Conservation (phyloP, 768 basidiomycete species). For the Cystofilobasidium capitatum region DNA sequence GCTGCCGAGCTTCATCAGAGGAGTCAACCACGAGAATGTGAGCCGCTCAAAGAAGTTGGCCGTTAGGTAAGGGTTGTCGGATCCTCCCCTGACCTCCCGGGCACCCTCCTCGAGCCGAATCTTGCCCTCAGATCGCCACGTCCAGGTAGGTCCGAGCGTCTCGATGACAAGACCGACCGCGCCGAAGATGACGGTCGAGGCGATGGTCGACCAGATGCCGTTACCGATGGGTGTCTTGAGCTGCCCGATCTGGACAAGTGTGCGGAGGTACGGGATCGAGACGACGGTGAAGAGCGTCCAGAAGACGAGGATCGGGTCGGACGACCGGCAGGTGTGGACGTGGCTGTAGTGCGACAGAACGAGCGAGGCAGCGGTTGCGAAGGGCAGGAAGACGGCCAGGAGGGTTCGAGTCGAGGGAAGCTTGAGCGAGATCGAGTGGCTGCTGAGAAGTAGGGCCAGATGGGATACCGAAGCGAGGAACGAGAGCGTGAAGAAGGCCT, state of each 20-base stretch:
- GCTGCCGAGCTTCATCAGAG: slow-evolving; percentile 42
- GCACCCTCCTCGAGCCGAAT: slow-evolving; percentile 26
- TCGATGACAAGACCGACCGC: slow-evolving; percentile 57
- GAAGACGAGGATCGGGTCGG: slow-evolving; percentile 64
- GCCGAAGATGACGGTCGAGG: slow-evolving; percentile 37
- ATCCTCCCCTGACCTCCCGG: not conserved
- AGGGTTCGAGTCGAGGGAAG: slow-evolving; percentile 51
- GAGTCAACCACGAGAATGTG: slow-evolving; percentile 80
- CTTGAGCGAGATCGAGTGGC: slow-evolving; percentile 44
- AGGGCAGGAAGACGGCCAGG: slow-evolving; percentile 42
- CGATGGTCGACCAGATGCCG: slow-evolving; percentile 32
- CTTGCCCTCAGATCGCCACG: slow-evolving; percentile 10
- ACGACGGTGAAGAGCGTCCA: slow-evolving; percentile 60
- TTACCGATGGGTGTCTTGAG: slow-evolving; percentile 29
- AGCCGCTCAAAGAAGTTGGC: slow-evolving; percentile 31
- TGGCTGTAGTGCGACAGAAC: slow-evolving; percentile 59
- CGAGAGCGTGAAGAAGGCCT: slow-evolving; percentile 28
- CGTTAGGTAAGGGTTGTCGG: slow-evolving; percentile 24
- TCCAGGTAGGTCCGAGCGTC: slow-evolving; percentile 54
- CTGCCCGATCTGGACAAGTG: slow-evolving; percentile 38
- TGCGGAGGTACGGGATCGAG: slow-evolving; percentile 54
- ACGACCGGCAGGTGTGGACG: slow-evolving; percentile 58
- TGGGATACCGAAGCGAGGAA: slow-evolving; percentile 36
- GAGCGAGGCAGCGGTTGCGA: slow-evolving; percentile 41
- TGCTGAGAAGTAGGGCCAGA: slow-evolving; percentile 46